Percentiles rank a stretch among this genome's conserved stretches.
These are phyloP conservation scores for Zygoascus meyerae DNA, from an alignment of 1,139 yeast species.

Conservation along the genomic window DNA sequence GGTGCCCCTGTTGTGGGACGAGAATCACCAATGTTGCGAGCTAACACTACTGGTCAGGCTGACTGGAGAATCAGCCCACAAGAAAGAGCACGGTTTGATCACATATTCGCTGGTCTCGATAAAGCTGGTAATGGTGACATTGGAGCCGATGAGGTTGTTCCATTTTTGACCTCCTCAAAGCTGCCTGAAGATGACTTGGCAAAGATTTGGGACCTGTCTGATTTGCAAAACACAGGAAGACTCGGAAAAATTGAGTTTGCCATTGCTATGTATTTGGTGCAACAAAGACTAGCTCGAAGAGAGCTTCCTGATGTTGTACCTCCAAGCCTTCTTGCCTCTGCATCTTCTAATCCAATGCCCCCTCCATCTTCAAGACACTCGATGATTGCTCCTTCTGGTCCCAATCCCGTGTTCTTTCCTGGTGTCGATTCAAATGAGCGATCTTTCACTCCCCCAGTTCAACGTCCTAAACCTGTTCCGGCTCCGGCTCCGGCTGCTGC, in stretches of 20 bases:
- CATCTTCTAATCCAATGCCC: slow-evolving; percentile 13
- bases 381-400: slow-evolving; percentile 15
- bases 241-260: slow-evolving; percentile 80
- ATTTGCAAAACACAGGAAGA: slow-evolving; percentile 78
- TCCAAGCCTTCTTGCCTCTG: slow-evolving; percentile 22
- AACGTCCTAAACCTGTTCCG: slow-evolving; percentile 6
- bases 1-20: slow-evolving; percentile 32
- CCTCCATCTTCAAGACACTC: slow-evolving; percentile 19
- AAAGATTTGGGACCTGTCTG: slow-evolving; percentile 90
- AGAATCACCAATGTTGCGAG: slow-evolving; percentile 13
- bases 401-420: slow-evolving; percentile 21
- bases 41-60: slow-evolving; percentile 31
- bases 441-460: slow-evolving; percentile 4
- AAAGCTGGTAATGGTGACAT: slow-evolving; percentile 56
- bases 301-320: slow-evolving; percentile 57
- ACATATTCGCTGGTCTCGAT: slow-evolving; percentile 73
- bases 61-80: slow-evolving; percentile 69
- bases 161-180: slow-evolving; percentile 82
- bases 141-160: slow-evolving; percentile 69
- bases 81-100: slow-evolving; percentile 72
- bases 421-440: not conserved
- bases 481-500: slow-evolving; percentile 12
- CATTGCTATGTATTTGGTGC: slow-evolving; percentile 89
- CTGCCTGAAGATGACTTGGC: slow-evolving; percentile 83
- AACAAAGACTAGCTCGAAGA: slow-evolving; percentile 71